These are phyloP conservation scores for Talaromyces proteolyticus DNA, from an alignment of 495 filamentous ascomycete genomes.

Conservation along the genomic window DNA sequence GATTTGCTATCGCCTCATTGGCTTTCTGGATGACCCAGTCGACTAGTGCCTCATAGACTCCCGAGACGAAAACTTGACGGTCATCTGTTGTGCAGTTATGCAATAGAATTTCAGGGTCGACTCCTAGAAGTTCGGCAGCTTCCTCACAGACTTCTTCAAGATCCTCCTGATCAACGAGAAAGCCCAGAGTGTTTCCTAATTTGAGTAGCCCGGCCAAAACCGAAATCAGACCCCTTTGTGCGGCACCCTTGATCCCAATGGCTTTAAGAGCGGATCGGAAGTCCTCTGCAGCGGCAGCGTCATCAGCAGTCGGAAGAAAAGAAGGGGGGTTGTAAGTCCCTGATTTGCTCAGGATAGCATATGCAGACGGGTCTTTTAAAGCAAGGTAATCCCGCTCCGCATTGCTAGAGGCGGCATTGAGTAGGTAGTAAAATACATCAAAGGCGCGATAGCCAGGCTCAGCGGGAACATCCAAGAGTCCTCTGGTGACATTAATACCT, in stretches of 20 bases:
- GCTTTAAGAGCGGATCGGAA: slow-evolving; percentile 76
- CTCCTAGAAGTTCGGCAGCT: slow-evolving; percentile 74
- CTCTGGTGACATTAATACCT: slow-evolving; percentile 78
- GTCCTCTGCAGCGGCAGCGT: slow-evolving; percentile 88
- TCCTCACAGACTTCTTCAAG: slow-evolving; percentile 87
- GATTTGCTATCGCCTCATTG: slow-evolving; percentile 78
- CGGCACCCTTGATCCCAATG: slow-evolving; percentile 85
- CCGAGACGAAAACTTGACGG: slow-evolving; percentile 72
- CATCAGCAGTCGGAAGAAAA: slow-evolving; percentile 90
- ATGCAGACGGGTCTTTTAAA: slow-evolving; percentile 70
- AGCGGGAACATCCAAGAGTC: slow-evolving; percentile 73
- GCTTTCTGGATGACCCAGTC: slow-evolving; percentile 90
- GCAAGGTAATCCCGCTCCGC: slow-evolving; percentile 90
- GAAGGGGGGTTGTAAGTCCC: slow-evolving; percentile 81
- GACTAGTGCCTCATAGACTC: slow-evolving; percentile 88
- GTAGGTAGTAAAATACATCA: slow-evolving; percentile 95
- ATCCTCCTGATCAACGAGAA: slow-evolving; percentile 77
- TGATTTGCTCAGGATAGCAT: slow-evolving; percentile 73
- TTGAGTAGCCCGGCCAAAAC: slow-evolving; percentile 83
- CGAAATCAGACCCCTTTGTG: slow-evolving; percentile 74
- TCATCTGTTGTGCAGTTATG: slow-evolving; percentile 77
- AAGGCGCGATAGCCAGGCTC: slow-evolving; percentile 89
- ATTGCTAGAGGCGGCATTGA: slow-evolving; percentile 82
- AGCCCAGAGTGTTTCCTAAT: slow-evolving; percentile 83
- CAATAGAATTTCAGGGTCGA: slow-evolving; percentile 80